Conservation (phyloP, 306 rosid species). For the Purshia tridentata region DNA sequence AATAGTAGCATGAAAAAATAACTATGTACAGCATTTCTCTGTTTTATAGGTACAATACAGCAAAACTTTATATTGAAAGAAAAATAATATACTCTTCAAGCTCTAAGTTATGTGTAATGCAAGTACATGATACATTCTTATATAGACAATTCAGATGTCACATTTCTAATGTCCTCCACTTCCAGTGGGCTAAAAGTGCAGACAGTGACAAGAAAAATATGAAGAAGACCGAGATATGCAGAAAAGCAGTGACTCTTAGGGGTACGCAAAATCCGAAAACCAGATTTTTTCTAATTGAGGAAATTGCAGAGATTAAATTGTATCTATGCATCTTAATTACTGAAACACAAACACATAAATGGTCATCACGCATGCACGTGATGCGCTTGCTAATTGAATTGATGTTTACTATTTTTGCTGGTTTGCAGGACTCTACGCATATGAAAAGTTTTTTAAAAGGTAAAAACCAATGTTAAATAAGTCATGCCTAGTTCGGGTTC, state of each 20-base stretch:
- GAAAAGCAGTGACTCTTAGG: neutral
- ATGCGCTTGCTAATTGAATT: neutral
- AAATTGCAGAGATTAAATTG: neutral
- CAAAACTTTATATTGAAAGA: neutral
- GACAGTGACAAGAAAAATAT: slow-evolving; percentile 2
- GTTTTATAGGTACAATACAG: neutral
- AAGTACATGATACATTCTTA: slow-evolving; percentile 9
- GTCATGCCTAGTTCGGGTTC: no score
- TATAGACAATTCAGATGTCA: slow-evolving; percentile 19
- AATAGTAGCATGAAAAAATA: no score
- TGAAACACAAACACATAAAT: neutral
- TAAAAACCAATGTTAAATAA: no score
- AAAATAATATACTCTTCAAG: neutral
- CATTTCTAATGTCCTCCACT: neutral
- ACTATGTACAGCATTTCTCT: neutral
- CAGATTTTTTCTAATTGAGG: slow-evolving; percentile 5
- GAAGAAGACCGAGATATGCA: neutral
- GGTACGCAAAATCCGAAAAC: slow-evolving; percentile 13
- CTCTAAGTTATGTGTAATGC: slow-evolving; percentile 7
- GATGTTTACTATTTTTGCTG: neutral
- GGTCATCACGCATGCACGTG: neutral
- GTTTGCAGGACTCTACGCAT: neutral
- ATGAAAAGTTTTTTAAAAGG: neutral
- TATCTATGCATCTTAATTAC: slow-evolving; percentile 9
- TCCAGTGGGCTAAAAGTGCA: slow-evolving; percentile 12